phyloP scores from a whole-genome alignment of 176 grass and related monocot species.

The Pharus latifolius region DNA sequence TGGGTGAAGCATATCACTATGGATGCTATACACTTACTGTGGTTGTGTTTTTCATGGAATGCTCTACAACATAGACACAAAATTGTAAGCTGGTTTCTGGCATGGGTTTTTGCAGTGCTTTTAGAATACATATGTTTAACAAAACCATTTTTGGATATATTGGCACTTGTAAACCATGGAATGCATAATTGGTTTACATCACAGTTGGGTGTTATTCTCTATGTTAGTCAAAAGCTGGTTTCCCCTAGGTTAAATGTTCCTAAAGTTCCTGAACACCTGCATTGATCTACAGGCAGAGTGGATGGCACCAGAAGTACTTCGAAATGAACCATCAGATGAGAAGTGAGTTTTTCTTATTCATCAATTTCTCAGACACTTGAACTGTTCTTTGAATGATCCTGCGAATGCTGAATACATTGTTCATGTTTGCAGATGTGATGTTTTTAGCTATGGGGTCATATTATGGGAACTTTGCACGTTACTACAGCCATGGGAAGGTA shows the following conservation, averaged over 20 bases:
- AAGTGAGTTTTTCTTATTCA: conserved; percentile 51
- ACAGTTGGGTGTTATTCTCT: not conserved
- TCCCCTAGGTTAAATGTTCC: conserved; percentile 5
- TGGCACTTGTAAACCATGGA: not conserved
- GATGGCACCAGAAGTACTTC: conserved; percentile 99
- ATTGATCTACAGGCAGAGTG: conserved; percentile 75
- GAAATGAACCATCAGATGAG: conserved; percentile 96
- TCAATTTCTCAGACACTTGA: not conserved
- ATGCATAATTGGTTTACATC: not conserved
- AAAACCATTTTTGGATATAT: not conserved
- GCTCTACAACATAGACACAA: not conserved
- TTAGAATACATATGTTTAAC: not conserved
- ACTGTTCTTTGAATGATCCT: too few species aligned
- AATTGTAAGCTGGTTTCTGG: not conserved
- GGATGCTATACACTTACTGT: not conserved
- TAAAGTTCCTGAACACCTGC: conserved; percentile 15
- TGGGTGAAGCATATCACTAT: not conserved
- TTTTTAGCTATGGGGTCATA: conserved; percentile 97
- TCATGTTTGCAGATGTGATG: conserved; percentile 71
- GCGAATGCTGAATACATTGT: conserved; percentile 2
- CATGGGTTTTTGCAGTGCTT: not conserved
- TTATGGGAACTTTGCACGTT: conserved; percentile 95
- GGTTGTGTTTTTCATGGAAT: not conserved
- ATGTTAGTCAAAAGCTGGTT: not conserved
- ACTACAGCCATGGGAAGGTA: conserved; percentile 96